Percentiles rank a stretch among this genome's conserved stretches.
These are phyloP conservation scores for Ceratobasidium sp. DNA, from an alignment of 1,284 basidiomycete genomes.

Conservation along the genomic window DNA sequence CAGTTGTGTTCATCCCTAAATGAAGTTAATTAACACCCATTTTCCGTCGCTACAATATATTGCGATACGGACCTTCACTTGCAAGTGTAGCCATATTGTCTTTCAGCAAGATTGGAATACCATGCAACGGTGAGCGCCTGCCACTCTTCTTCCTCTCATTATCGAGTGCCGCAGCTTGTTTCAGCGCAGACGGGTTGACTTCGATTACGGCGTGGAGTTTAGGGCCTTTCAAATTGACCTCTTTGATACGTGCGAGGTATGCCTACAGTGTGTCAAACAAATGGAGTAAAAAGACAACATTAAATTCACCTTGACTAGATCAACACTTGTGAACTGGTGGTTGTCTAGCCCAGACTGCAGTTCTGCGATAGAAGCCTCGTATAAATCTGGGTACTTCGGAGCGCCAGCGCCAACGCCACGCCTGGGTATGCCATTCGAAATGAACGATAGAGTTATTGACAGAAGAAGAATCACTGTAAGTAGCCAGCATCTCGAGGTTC, in stretches of 20 bases:
- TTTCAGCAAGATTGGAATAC: constrained; percentile 76
- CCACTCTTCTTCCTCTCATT: constrained; percentile 62
- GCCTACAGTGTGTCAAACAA: constrained; percentile 61
- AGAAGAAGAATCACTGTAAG: too few species aligned
- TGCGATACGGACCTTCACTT: constrained; percentile 59
- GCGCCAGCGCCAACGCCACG: too few species aligned
- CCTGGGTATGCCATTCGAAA: too few species aligned
- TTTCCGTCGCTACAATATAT: background rate
- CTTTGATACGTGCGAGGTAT: constrained; percentile 74
- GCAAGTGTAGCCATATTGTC: constrained; percentile 72
- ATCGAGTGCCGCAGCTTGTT: constrained; percentile 66
- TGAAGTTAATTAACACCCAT: background rate
- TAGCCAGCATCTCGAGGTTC: too few species aligned
- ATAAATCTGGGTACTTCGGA: constrained; percentile 61
- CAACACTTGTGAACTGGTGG: constrained; percentile 68
- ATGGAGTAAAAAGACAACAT: too few species aligned
- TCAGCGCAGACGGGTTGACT: constrained; percentile 67
- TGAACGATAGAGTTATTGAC: too few species aligned
- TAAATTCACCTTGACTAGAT: constrained; percentile 66
- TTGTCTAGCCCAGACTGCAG: constrained; percentile 64
- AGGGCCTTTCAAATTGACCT: constrained; percentile 74
- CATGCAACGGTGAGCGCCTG: constrained; percentile 67
- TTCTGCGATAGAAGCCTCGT: constrained; percentile 69
- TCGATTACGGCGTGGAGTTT: constrained; percentile 71
- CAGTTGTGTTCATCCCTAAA: constrained; percentile 69